Evolutionary conservation across 768 basidiomycete genomes (phyloP), one percentile per base, ranked within the genome.

Genomic region (Leucosporidium yakuticum): DNA sequence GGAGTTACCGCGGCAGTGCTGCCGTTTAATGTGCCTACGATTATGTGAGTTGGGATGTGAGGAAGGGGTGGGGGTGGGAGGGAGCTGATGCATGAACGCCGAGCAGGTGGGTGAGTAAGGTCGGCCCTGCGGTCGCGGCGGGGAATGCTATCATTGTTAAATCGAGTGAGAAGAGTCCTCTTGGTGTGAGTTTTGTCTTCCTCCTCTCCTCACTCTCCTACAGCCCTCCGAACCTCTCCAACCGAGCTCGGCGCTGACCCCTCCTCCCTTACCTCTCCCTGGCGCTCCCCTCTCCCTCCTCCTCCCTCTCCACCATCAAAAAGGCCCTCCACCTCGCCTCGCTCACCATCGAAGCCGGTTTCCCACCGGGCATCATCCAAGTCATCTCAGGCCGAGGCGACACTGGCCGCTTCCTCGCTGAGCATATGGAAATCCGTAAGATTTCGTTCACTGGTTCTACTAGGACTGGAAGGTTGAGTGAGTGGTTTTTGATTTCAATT

Each of bases 381-480:
- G n/a, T 76, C 50, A 27, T 74, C 27, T 39, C 39, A 32, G 73
- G 74, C 29, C 68, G 65, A 4, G 47, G 31, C 34, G 62, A 44
- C 34, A 65, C 68, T 25, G 75, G 75, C 21, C 55, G 53, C 44
- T 61, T 67, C 32, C 69, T 76, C 31, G 63, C 69, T 4, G 68
- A 60, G 29, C 73, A 74, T 61, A 69, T 68, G 61, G 36, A 65
- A 32, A 73, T 76, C 53, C 68, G 71, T 54, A 76, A 75, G 61
- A 68, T 76, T 31, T 66, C 69, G 39, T 76, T 76, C 69, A 76
- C 76, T 34, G 75, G 75, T 59, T 64, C 62, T 1, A 64, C 65
- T 31, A 55, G 63, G 15, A 66, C 69, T 32, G 73, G 73, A 12
- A 32, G 49, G 20, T 9, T 21, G 34, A 44, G 39, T 44, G 39